Evolutionary conservation across 768 basidiomycete species (phyloP).

Genomic region (Neoboletus magnificus): DNA sequence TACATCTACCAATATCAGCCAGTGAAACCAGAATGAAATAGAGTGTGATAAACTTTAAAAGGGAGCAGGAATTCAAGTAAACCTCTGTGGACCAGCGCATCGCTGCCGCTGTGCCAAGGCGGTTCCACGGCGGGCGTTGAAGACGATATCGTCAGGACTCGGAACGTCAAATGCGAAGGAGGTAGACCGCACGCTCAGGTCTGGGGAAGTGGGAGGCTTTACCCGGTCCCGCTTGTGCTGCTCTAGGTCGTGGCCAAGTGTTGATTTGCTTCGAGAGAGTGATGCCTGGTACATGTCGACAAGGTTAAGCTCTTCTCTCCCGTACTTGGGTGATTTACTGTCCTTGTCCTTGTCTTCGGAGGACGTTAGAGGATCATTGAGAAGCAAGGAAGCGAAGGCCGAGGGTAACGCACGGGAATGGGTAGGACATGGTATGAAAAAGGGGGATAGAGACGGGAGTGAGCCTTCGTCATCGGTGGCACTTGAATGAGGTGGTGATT

Average conservation of each 20-base stretch:
- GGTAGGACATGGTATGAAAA: constrained; percentile 54
- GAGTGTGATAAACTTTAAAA: constrained; percentile 10
- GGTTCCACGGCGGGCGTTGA: constrained; percentile 77
- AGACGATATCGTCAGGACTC: constrained; percentile 89
- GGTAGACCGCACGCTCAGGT: constrained; percentile 33
- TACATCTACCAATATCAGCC: constrained; percentile 29
- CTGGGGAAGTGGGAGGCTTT: constrained; percentile 30
- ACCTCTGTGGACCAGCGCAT: constrained; percentile 4
- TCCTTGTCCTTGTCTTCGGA: constrained; percentile 37
- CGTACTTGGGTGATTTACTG: constrained; percentile 27
- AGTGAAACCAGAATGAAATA: constrained; percentile 15
- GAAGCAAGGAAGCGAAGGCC: constrained; percentile 69
- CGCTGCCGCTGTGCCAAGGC: constrained; percentile 44
- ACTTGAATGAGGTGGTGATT: constrained; percentile 32
- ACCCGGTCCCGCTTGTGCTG: constrained; percentile 7
- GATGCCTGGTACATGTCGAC: constrained; percentile 29
- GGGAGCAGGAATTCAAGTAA: not conserved
- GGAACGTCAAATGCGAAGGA: constrained; percentile 73
- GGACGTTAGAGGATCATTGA: constrained; percentile 47
- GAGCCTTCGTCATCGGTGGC: constrained; percentile 39
- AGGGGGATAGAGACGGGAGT: constrained; percentile 42
- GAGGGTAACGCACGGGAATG: constrained; percentile 74
- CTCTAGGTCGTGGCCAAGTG: constrained; percentile 17
- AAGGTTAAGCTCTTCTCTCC: constrained; percentile 30
- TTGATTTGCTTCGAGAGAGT: constrained; percentile 29